phyloP scores from a whole-genome alignment of 768 basidiomycete genomes.

The Pisolithus albus region DNA sequence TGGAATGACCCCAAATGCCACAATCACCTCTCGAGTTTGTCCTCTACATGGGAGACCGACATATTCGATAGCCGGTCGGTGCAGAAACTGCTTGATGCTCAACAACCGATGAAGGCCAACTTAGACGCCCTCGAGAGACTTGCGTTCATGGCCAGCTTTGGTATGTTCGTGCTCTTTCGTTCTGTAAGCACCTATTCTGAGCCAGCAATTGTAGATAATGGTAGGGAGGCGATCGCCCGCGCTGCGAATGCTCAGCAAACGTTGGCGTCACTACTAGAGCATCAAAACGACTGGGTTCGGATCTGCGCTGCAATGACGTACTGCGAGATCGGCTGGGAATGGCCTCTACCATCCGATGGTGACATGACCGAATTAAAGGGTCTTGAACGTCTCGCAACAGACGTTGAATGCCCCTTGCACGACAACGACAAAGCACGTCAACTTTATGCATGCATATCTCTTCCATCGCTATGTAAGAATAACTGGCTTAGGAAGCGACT shows the following conservation, averaged over 20 bases:
- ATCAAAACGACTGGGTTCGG: constrained; percentile 11
- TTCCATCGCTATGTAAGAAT: constrained; percentile 24
- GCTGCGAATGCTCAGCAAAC: constrained; percentile 1
- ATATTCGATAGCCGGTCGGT: constrained; percentile 20
- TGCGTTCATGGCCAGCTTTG: constrained; percentile 25
- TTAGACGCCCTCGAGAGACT: constrained; percentile 21
- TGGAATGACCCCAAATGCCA: constrained; percentile 23
- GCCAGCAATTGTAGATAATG: constrained; percentile 6
- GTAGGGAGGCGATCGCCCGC: constrained; percentile 6
- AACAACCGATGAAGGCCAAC: constrained; percentile 8
- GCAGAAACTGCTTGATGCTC: constrained; percentile 12
- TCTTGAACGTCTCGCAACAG: not conserved
- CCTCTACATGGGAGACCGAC: constrained; percentile 24
- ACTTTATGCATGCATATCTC: constrained; percentile 20
- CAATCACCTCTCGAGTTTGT: constrained; percentile 9
- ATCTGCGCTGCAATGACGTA: constrained; percentile 21
- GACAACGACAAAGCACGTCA: constrained; percentile 3
- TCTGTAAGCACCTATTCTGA: not conserved
- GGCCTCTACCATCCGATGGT: constrained; percentile 4
- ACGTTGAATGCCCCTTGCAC: constrained; percentile 14
- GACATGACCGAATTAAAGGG: constrained; percentile 1
- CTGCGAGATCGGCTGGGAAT: constrained; percentile 21
- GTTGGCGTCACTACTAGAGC: constrained; percentile 11
- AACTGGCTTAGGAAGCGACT: constrained; percentile 7
- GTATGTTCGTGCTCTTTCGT: constrained; percentile 6